Base-by-base conservation (phyloP, 164 flowering plant species). In the Vitis amurensis region DNA sequence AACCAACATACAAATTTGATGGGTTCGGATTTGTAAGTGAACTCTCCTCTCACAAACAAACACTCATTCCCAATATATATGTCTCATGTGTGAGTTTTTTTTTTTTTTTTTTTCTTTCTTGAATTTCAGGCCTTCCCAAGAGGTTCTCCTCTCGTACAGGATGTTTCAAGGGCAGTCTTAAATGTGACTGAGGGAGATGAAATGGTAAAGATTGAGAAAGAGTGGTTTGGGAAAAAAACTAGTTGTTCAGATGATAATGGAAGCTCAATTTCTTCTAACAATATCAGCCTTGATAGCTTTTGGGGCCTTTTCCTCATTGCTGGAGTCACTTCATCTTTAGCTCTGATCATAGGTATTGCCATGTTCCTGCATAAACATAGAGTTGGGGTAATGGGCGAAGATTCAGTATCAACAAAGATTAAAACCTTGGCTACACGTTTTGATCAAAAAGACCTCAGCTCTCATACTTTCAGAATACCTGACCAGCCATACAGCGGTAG, bases 281-380 rank as follows among this genome's bases (percentile, higher is more conserved):
- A 74, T 50, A 69, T 83, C 1, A 73, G 74, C 48, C 60, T 78
- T 10, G 71, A 70, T 30, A 74, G 73, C 66, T 81, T 84, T 57
- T 74, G 81, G 77, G 84, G 86, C 4, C 84, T 86, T 37, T 88
- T 86, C 59, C 66, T 80, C 57, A 77, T 86, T 13, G 80, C 79
- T 12, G 87, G 82, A 17, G 30, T 72, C 2, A 78, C 77, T 65
- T 74, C 84, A n/a, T n/a, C 17, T 31, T 30, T 51, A 1, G 78
- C 84, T 48, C 66, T 83, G 12, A 10, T 75, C 12, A 23, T 23
- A 23, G 27, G 27, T 23, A 23, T 23, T 23, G 27, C 27, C 27
- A 23, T 23, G 27, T 23, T 23, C 27, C 27, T 23, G 44, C 44
- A 31, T 31, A 31, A 31, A 31, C 7, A 23, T 23, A 23, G 44